These are phyloP conservation scores for Schizophyllum amplum DNA, from an alignment of 1,284 basidiomycete genomes.

Conservation along the genomic window DNA sequence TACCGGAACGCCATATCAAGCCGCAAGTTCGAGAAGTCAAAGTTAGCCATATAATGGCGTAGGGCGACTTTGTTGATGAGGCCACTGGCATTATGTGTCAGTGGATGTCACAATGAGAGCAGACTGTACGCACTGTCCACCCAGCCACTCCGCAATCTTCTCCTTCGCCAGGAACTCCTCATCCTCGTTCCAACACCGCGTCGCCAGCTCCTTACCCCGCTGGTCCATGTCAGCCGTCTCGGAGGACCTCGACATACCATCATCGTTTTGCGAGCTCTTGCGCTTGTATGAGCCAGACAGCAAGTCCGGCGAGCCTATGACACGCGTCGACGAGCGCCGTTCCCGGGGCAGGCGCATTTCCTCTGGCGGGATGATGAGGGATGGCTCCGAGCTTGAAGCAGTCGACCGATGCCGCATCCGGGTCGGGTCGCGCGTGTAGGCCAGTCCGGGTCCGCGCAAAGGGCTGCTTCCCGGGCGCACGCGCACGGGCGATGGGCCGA, in stretches of 20 bases:
- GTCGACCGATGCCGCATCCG: slow-evolving; percentile 42
- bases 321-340: background rate
- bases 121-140: slow-evolving; percentile 63
- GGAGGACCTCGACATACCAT: no score
- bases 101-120: slow-evolving; percentile 7
- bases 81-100: slow-evolving; percentile 41
- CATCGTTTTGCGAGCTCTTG: background rate
- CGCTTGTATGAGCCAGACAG: no score
- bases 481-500: no score
- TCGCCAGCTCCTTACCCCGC: slow-evolving; percentile 67
- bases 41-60: slow-evolving; percentile 78
- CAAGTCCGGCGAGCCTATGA: no score
- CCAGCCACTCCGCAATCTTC: slow-evolving; percentile 95
- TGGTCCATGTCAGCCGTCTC: slow-evolving; percentile 53
- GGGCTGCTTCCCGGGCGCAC: slow-evolving; percentile 28
- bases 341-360: slow-evolving; percentile 39
- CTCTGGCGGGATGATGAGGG: slow-evolving; percentile 47
- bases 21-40: slow-evolving; percentile 79
- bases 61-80: slow-evolving; percentile 71
- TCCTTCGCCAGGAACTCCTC: slow-evolving; percentile 77
- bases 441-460: slow-evolving; percentile 23
- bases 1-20: slow-evolving; percentile 90
- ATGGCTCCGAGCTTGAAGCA: slow-evolving; percentile 73
- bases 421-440: slow-evolving; percentile 18
- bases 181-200: slow-evolving; percentile 84